Evolutionary conservation across 2,329 filamentous ascomycete species (phyloP).

Genomic region (Rachicladosporium sp.): DNA sequence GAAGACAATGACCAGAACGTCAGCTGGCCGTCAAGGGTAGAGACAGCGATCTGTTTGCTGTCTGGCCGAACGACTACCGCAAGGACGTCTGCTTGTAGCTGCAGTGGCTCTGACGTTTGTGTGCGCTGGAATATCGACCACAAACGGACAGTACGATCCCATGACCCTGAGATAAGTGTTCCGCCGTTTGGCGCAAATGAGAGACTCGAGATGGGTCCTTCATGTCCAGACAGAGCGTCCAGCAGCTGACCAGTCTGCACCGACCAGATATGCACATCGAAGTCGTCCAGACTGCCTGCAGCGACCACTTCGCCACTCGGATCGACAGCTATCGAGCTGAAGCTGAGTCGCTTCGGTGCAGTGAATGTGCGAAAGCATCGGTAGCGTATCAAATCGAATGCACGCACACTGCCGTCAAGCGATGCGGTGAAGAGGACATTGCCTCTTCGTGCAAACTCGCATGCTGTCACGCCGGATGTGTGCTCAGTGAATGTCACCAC

Average conservation of each 20-base stretch:
- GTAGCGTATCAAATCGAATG: conserved; percentile 93
- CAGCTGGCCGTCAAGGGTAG: conserved; percentile 83
- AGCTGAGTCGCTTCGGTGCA: conserved; percentile 78
- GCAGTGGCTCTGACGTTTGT: conserved; percentile 87
- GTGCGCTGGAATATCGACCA: conserved; percentile 93
- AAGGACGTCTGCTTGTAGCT: conserved; percentile 82
- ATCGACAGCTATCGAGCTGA: conserved; percentile 91
- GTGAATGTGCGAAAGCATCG: conserved; percentile 97
- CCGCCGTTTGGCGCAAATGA: conserved; percentile 80
- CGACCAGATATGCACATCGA: conserved; percentile 96
- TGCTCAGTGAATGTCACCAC: conserved; percentile 98
- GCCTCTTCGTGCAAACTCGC: conserved; percentile 87
- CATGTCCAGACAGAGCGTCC: conserved; percentile 80
- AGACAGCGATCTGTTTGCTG: conserved; percentile 79
- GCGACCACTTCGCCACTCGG: conserved; percentile 93
- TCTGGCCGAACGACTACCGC: conserved; percentile 81
- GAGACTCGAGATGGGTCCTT: conserved; percentile 80
- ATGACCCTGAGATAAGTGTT: conserved; percentile 79
- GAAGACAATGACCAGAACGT: conserved; percentile 91
- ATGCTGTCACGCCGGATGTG: conserved; percentile 83
- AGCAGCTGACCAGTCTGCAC: conserved; percentile 94
- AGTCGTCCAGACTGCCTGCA: conserved; percentile 87
- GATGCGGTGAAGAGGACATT: conserved; percentile 94
- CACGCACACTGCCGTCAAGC: conserved; percentile 83
- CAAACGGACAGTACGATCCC: conserved; percentile 89